Percentiles rank a stretch among this genome's conserved stretches.
Conservation (phyloP, 2,329 filamentous ascomycete genomes). For the Endoconidiophora polonica region DNA sequence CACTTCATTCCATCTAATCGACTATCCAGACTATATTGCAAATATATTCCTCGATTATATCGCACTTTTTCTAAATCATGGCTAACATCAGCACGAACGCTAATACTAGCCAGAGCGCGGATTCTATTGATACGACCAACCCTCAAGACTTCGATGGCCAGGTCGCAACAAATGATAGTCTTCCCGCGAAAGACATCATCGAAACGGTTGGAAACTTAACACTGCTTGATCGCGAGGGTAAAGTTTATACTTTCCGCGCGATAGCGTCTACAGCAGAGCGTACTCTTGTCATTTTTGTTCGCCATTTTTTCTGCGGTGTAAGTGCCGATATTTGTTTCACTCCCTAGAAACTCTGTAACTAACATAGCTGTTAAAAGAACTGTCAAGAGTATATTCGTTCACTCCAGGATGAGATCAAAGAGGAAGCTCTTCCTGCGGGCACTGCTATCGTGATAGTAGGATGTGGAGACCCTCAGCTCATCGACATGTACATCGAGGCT, state of each 20-base stretch:
- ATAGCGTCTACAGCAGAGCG: slow-evolving; percentile 39
- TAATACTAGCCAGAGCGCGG: not conserved
- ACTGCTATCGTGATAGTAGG: slow-evolving; percentile 56
- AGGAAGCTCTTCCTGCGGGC: slow-evolving; percentile 31
- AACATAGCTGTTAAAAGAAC: slow-evolving; percentile 30
- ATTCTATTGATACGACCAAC: slow-evolving; percentile 23
- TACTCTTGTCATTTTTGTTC: slow-evolving; percentile 56
- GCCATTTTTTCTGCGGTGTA: slow-evolving; percentile 70
- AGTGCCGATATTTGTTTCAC: slow-evolving; percentile 20
- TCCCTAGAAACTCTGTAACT: not conserved
- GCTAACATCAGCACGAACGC: not conserved
- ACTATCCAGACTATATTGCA: too few species aligned
- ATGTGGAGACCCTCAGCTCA: slow-evolving; percentile 52
- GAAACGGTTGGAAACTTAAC: slow-evolving; percentile 35
- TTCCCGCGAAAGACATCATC: slow-evolving; percentile 34
- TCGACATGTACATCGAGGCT: slow-evolving; percentile 45
- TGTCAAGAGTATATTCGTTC: slow-evolving; percentile 59
- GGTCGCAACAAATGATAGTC: slow-evolving; percentile 35
- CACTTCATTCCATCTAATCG: too few species aligned
- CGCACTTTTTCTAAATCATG: not conserved
- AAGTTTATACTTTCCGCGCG: slow-evolving; percentile 42
- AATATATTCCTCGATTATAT: too few species aligned
- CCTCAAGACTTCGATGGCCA: slow-evolving; percentile 39
- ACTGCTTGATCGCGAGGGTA: slow-evolving; percentile 45
- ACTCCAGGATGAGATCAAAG: slow-evolving; percentile 41